phyloP scores from a whole-genome alignment of 768 basidiomycete species.

The Hortiboletus flavorubellus region DNA sequence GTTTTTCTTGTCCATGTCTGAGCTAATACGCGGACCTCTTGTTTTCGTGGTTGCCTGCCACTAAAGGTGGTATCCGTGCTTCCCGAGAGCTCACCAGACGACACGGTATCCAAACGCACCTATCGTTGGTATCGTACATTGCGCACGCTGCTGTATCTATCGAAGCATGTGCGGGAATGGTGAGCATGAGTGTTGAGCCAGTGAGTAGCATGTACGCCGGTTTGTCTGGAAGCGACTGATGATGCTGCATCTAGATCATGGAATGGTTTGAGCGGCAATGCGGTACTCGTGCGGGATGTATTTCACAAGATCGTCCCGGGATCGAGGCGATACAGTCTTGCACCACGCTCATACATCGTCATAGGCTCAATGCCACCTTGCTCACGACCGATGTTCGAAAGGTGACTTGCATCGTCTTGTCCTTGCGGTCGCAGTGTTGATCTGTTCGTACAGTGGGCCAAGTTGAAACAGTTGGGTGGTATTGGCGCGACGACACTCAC shows the following conservation, averaged over 20 bases:
- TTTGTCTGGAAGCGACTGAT: not conserved
- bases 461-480: constrained; percentile 40
- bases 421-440: not conserved
- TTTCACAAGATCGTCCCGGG: constrained; percentile 36
- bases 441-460: constrained; percentile 33
- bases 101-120: constrained; percentile 45
- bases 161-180: constrained; percentile 44
- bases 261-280: constrained; percentile 38
- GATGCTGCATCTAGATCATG: constrained; percentile 34
- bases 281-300: not conserved
- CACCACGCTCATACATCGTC: constrained; percentile 40
- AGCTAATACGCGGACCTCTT: not conserved
- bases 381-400: constrained; percentile 42
- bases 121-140: constrained; percentile 51
- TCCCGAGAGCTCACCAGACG: constrained; percentile 37
- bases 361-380: constrained; percentile 39
- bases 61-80: constrained; percentile 49
- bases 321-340: constrained; percentile 46
- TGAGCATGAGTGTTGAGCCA: constrained; percentile 48
- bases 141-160: constrained; percentile 54
- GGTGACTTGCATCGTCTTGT: constrained; percentile 25
- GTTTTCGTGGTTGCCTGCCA: constrained; percentile 51
- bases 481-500: constrained; percentile 43
- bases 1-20: not conserved
- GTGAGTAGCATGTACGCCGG: constrained; percentile 35